Base-by-base conservation (phyloP, 768 basidiomycete genomes). In the Pseudohyphozyma bogoriensis region DNA sequence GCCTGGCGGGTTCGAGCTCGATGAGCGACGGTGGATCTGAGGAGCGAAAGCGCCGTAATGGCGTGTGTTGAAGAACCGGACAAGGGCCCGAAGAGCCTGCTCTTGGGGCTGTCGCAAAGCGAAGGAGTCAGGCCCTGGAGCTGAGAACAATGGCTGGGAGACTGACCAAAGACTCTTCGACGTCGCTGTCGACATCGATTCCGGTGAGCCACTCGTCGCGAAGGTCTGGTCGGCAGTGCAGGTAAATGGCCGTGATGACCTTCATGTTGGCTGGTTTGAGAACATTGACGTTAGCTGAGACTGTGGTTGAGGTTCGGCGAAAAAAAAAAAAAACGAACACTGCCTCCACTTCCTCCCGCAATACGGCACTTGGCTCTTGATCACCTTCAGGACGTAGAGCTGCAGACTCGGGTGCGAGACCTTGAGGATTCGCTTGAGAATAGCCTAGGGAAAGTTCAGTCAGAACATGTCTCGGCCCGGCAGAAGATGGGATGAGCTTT, bases 321-420 rank as follows among this genome's bases (percentile, higher is more conserved):
- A 5, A 20, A 37, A 47, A 26, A 13, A 11, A 4, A 24, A 15
- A 26, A 22, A 73, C 82, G 69, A 75, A 95, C 92, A 86, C 77
- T 95, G 91, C 53, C 93, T 80, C 95, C 95, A 99, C 76, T 93
- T 96, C 44, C 93, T 80, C 24, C 93, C 95, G 71, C 90, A 93
- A 73, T 90, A 96, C 3, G 95, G 95, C 8, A 97, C 91, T 79
- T 97, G 95, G 66, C 89, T 92, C 78, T 99, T 99, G 78, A 97
- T 92, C 60, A 97, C 78, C 75, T 99, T 99, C 66, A 99, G 79
- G 12, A 95, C 83, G 74, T 95, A 89, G 29, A 97, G 79, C 72
- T 96, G 93, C 62, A 97, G 75, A 81, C 93, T 80, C 4, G 91
- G 89, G 69, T 99, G 95, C 68, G 87, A 84, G 15, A 99, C 91